phyloP scores from a whole-genome alignment of 148 eudicot genomes.

The Dysphania ambrosioides region DNA sequence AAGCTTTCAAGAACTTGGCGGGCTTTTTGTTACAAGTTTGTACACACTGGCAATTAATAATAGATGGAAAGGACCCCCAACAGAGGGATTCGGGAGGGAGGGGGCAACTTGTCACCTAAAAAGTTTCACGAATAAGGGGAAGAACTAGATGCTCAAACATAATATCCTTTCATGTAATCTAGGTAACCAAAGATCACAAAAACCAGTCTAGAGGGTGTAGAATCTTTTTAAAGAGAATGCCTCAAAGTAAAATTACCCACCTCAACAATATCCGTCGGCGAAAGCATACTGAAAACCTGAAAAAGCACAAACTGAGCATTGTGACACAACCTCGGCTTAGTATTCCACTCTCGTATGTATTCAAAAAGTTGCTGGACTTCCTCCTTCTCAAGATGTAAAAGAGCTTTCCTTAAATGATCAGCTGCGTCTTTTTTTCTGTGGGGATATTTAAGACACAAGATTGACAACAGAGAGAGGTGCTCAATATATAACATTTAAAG shows the following conservation, averaged over 20 bases:
- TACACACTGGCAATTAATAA: too few relatives aligned
- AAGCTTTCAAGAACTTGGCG: neutral
- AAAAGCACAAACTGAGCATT: conserved; percentile 84
- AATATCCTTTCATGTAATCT: neutral
- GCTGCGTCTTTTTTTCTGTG: conserved; percentile 56
- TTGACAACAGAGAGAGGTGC: neutral
- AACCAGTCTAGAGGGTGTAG: neutral
- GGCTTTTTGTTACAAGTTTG: too few relatives aligned
- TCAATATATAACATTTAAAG: neutral
- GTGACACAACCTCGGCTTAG: conserved; percentile 89
- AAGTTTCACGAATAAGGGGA: neutral
- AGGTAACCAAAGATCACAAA: neutral
- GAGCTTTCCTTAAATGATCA: conserved; percentile 54
- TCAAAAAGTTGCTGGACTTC: conserved; percentile 65
- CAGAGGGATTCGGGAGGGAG: too few relatives aligned
- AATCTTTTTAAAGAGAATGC: neutral
- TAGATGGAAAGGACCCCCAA: too few relatives aligned
- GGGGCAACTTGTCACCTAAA: neutral
- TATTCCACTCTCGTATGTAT: conserved; percentile 95
- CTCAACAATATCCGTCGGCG: conserved; percentile 87
- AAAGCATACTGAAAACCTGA: conserved; percentile 61
- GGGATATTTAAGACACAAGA: conserved; percentile 13
- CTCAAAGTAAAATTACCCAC: conserved; percentile 29
- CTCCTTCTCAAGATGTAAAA: conserved; percentile 63
- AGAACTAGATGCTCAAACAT: neutral